Percentiles rank a stretch among this genome's conserved stretches.
Conservation (phyloP, 768 basidiomycete genomes). For the Hydnomerulius pinastri region DNA sequence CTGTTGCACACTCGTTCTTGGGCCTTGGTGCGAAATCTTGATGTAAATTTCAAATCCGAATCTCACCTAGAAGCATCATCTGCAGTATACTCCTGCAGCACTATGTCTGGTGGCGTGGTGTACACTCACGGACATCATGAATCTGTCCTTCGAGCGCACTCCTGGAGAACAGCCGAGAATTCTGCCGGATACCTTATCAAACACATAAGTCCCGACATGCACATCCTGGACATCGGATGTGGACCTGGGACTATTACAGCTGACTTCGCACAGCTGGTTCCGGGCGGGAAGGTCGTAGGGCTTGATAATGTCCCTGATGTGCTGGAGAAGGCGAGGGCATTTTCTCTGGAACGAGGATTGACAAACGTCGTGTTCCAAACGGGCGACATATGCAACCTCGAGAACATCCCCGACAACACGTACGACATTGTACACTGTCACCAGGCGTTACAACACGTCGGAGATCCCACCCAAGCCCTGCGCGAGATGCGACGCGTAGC, state of each 20-base stretch:
- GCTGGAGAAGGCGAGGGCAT: conserved; percentile 34
- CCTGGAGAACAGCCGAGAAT: conserved; percentile 38
- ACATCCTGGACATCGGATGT: conserved; percentile 50
- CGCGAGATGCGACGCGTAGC: conserved; percentile 47
- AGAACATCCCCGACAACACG: conserved; percentile 36
- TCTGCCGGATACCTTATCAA: conserved; percentile 40
- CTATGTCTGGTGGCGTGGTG: not conserved
- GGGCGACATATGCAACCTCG: conserved; percentile 38
- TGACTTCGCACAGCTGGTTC: conserved; percentile 39
- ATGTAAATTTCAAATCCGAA: too few relatives aligned
- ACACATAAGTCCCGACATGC: conserved; percentile 34
- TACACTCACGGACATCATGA: conserved; percentile 22
- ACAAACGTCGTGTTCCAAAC: conserved; percentile 38
- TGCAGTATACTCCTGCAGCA: too few relatives aligned
- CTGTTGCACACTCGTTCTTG: too few relatives aligned
- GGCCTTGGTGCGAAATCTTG: too few relatives aligned
- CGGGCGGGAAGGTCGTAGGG: conserved; percentile 41
- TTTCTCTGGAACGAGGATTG: conserved; percentile 24
- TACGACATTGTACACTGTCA: conserved; percentile 51
- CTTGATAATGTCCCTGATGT: conserved; percentile 36
- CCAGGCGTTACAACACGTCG: conserved; percentile 48
- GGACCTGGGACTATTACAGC: conserved; percentile 50
- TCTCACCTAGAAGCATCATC: too few relatives aligned
- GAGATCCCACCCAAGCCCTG: conserved; percentile 39
- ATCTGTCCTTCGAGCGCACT: conserved; percentile 32